These are phyloP conservation scores for Darksidea phi DNA, from an alignment of 495 filamentous ascomycete genomes.

Conservation along the genomic window DNA sequence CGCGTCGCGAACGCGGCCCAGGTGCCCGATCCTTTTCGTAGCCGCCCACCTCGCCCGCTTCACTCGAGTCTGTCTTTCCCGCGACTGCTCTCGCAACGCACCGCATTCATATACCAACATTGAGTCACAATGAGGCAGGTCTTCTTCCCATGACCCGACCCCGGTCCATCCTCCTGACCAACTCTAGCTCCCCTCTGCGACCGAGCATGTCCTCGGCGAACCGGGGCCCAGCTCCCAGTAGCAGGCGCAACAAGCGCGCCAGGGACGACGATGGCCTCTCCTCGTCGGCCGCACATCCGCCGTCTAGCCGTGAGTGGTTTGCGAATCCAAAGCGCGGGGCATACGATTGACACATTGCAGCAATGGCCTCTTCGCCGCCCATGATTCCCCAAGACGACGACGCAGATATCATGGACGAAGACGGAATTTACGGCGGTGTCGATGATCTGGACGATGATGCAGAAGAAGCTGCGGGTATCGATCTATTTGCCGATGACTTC, in stretches of 20 bases:
- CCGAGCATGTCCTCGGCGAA: conserved; percentile 84
- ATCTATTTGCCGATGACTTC: conserved; percentile 88
- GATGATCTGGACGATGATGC: conserved; percentile 96
- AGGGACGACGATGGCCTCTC: conserved; percentile 75
- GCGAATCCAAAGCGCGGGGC: neutral
- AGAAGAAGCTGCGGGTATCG: conserved; percentile 90
- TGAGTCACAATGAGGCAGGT: conserved; percentile 42
- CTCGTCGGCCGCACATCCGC: conserved; percentile 65
- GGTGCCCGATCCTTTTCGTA: conserved; percentile 24
- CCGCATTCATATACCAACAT: too few relatives aligned
- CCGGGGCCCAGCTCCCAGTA: conserved; percentile 58
- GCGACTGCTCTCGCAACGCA: neutral
- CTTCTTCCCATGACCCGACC: conserved; percentile 12
- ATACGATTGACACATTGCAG: conserved; percentile 33
- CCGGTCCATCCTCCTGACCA: conserved; percentile 7
- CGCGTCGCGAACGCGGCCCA: conserved; percentile 12
- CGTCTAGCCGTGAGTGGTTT: conserved; percentile 64
- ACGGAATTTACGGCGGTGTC: conserved; percentile 73
- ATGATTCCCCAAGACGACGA: conserved; percentile 61
- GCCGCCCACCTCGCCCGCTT: conserved; percentile 7
- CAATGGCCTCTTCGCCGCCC: conserved; percentile 54
- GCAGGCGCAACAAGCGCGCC: conserved; percentile 72
- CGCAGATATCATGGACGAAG: conserved; percentile 68
- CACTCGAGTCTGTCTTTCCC: neutral
- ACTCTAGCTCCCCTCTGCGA: conserved; percentile 72